phyloP scores from a whole-genome alignment of 345 rosid species.

The Cardiospermum halicacabum region DNA sequence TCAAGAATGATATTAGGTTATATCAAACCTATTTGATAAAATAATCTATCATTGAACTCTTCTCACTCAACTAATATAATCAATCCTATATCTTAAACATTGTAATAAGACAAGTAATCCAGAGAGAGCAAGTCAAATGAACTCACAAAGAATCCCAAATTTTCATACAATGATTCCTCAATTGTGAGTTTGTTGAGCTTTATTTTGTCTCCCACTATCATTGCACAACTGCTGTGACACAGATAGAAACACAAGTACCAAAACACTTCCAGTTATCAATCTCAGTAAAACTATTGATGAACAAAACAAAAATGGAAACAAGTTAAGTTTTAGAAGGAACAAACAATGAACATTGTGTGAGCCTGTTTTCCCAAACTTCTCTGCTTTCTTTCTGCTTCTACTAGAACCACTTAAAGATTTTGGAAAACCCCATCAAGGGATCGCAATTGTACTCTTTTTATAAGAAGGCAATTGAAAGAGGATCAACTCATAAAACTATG shows the following conservation, averaged over 20 bases:
- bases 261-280: slow-evolving; percentile 11
- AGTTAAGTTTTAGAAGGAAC: background rate
- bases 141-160: background rate
- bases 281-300: slow-evolving; percentile 10
- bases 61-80: too few species aligned
- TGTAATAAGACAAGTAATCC: too few species aligned
- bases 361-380: slow-evolving; percentile 57
- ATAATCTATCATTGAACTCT: too few species aligned
- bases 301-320: slow-evolving; percentile 5
- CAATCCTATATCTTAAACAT: too few species aligned
- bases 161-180: background rate
- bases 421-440: too few species aligned
- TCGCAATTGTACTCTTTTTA: too few species aligned
- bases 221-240: slow-evolving; percentile 9
- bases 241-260: background rate
- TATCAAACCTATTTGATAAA: too few species aligned
- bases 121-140: background rate
- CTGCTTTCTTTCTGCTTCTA: slow-evolving; percentile 73
- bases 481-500: too few species aligned
- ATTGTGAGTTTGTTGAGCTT: background rate
- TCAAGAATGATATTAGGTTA: too few species aligned
- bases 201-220: background rate
- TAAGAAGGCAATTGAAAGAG: too few species aligned
- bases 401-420: too few species aligned
- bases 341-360: slow-evolving; percentile 17